These are phyloP conservation scores for Phaeodactylum tricornutum DNA, from an alignment of 108 stramenopile genomes.

Conservation along the genomic window DNA sequence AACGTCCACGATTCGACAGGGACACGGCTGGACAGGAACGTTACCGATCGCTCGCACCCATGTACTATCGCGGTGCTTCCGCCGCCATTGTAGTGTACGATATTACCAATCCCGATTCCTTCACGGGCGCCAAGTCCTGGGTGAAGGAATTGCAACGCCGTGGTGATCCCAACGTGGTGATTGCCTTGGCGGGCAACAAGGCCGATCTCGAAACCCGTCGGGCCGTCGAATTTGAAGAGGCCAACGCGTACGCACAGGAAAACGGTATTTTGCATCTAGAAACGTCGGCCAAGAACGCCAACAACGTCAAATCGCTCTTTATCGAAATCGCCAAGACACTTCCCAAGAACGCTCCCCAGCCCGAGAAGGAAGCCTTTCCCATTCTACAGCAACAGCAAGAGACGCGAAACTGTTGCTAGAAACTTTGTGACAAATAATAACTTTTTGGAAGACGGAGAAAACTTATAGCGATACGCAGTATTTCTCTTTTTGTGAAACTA, in stretches of 20 bases:
- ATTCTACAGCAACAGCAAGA: constrained; percentile 75
- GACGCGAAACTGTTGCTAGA: constrained; percentile 80
- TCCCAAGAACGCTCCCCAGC: constrained; percentile 81
- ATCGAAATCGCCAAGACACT: constrained; percentile 89
- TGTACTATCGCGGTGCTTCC: constrained; percentile 79
- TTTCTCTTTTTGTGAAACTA: too few relatives aligned
- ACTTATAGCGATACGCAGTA: too few relatives aligned
- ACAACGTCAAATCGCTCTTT: constrained; percentile 87
- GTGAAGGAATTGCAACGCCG: constrained; percentile 97
- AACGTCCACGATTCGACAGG: too few relatives aligned
- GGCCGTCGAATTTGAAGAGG: constrained; percentile 88
- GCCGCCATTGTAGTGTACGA: constrained; percentile 86
- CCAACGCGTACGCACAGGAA: constrained; percentile 86
- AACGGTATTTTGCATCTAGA: constrained; percentile 93
- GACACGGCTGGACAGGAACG: constrained; percentile 96
- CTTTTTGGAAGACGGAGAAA: too few relatives aligned
- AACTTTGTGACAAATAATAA: not conserved
- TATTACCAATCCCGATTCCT: constrained; percentile 94
- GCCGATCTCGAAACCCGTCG: constrained; percentile 82
- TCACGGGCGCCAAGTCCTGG: constrained; percentile 96
- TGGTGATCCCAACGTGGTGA: constrained; percentile 96
- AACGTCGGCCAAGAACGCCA: constrained; percentile 93
- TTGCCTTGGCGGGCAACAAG: constrained; percentile 97
- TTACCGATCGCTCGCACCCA: constrained; percentile 95
- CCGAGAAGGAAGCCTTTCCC: constrained; percentile 92